phyloP scores from a whole-genome alignment of 2,329 filamentous ascomycete genomes.

The Fusarium sulawesiense region DNA sequence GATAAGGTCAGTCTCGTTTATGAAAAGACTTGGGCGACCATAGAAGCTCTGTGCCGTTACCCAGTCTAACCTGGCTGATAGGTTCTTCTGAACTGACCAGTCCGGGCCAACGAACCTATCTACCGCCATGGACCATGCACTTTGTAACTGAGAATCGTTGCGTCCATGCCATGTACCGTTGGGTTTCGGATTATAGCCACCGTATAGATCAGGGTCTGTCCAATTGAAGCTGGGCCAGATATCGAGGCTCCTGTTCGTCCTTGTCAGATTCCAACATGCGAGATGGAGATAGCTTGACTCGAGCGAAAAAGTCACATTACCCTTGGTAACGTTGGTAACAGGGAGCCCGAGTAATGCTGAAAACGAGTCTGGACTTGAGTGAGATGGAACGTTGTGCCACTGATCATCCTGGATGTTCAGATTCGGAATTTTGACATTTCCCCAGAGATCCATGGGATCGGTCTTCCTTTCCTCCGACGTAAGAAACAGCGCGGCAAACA shows the following conservation, averaged over 20 bases:
- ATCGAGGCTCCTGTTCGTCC: too few relatives aligned
- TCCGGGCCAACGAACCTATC: slow-evolving; percentile 3
- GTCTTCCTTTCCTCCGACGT: neutral
- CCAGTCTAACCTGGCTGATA: too few relatives aligned
- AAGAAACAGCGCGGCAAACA: neutral
- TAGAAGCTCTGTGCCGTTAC: too few relatives aligned
- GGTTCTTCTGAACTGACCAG: neutral
- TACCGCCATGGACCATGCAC: neutral
- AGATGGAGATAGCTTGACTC: slow-evolving; percentile 26
- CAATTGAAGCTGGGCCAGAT: too few relatives aligned
- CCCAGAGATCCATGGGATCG: slow-evolving; percentile 13
- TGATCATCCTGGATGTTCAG: neutral
- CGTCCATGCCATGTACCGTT: neutral
- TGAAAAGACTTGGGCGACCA: too few relatives aligned
- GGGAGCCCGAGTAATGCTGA: slow-evolving; percentile 20
- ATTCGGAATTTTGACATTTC: slow-evolving; percentile 24
- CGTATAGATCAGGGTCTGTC: too few relatives aligned
- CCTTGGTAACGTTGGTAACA: neutral
- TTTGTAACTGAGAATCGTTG: fast-evolving
- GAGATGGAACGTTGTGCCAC: neutral
- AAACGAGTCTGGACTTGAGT: neutral
- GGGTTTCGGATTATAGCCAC: too few relatives aligned
- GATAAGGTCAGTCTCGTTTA: too few relatives aligned
- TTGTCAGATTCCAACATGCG: neutral
- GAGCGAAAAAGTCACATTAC: slow-evolving; percentile 9